Evolutionary conservation across 1,139 yeast species (phyloP).

Genomic region (Blastobotrys malaysiensis): DNA sequence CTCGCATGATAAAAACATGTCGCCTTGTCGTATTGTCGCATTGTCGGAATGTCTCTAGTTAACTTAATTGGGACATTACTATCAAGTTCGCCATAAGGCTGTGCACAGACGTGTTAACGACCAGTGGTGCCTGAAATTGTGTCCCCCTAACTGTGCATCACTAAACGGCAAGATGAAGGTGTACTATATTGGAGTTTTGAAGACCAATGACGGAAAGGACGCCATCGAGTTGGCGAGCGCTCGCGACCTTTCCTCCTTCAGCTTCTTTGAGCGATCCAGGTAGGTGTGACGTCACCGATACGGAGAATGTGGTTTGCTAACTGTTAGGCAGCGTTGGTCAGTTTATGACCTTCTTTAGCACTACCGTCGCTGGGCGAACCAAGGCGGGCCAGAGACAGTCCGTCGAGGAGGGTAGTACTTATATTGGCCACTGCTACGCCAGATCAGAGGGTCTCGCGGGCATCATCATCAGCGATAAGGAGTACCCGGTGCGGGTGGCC

Average conservation of each 20-base stretch:
- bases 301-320: background rate
- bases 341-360: slow-evolving; percentile 91
- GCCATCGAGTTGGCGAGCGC: slow-evolving; percentile 71
- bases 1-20: too few species aligned
- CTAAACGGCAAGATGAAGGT: slow-evolving; percentile 57
- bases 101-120: background rate
- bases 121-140: background rate
- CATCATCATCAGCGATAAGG: slow-evolving; percentile 87
- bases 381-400: slow-evolving; percentile 86
- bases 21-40: background rate
- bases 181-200: slow-evolving; percentile 80
- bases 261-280: slow-evolving; percentile 76
- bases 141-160: background rate
- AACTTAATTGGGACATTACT: background rate
- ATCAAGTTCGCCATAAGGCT: background rate
- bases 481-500: slow-evolving; percentile 97
- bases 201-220: slow-evolving; percentile 45
- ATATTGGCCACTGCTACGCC: slow-evolving; percentile 80
- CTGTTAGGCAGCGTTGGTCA: slow-evolving; percentile 39
- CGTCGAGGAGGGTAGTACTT: slow-evolving; percentile 71
- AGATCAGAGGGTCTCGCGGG: slow-evolving; percentile 92
- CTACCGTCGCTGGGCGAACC: slow-evolving; percentile 87
- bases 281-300: slow-evolving; percentile 14
- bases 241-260: slow-evolving; percentile 76
- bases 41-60: background rate